Percentiles rank a stretch among this genome's conserved stretches.
phyloP scores from a whole-genome alignment of 805 yeast genomes.

The Hanseniaspora nectarophila region DNA sequence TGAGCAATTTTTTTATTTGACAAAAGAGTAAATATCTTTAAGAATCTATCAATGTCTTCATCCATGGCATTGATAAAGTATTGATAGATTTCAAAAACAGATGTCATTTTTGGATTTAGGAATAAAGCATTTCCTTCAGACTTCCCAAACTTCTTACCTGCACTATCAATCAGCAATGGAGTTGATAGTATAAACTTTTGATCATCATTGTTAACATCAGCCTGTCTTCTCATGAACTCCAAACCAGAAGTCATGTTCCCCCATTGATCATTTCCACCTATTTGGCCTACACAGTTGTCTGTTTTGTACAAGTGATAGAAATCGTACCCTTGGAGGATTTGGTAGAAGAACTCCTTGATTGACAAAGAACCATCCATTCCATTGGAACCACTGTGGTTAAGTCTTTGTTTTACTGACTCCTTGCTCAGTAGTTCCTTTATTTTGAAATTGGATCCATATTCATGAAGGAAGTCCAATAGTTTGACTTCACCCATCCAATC shows the following conservation, averaged over 20 bases:
- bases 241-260: constrained; percentile 95
- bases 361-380: constrained; percentile 37
- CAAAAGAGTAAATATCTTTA: constrained; percentile 68
- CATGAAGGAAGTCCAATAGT: constrained; percentile 65
- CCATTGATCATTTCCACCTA: constrained; percentile 97
- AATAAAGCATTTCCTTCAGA: constrained; percentile 95
- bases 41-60: constrained; percentile 53
- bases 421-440: constrained; percentile 79
- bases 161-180: constrained; percentile 74
- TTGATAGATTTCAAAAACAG: constrained; percentile 74
- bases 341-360: constrained; percentile 88
- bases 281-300: constrained; percentile 55
- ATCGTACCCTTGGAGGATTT: constrained; percentile 84
- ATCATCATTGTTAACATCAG: constrained; percentile 26
- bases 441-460: constrained; percentile 66
- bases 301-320: constrained; percentile 65
- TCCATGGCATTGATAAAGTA: constrained; percentile 72
- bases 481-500: constrained; percentile 77
- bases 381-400: constrained; percentile 32
- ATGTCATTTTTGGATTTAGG: constrained; percentile 60
- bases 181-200: constrained; percentile 65
- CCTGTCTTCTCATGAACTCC: constrained; percentile 57
- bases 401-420: constrained; percentile 70
- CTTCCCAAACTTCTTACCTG: constrained; percentile 91
- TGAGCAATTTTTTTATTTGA: constrained; percentile 49